A percentile compares a stretch with the other conserved stretches of the same genome.
Evolutionary conservation across 805 yeast genomes (phyloP).

Genomic region (Wickerhamiella nectarea): DNA sequence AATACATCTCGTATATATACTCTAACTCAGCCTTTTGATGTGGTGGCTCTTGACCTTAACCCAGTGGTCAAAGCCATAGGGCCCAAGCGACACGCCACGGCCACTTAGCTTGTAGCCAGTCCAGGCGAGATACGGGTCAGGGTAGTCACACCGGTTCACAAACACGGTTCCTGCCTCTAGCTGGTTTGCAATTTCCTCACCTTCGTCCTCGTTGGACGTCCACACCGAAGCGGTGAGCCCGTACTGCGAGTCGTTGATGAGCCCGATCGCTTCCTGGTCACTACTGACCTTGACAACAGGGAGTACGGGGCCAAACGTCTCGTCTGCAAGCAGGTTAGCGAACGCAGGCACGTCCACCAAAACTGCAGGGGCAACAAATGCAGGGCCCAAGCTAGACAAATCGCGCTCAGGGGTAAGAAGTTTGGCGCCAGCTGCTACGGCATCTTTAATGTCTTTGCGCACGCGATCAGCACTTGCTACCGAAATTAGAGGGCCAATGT

Average conservation of each 20-base stretch:
- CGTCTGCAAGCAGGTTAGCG: conserved; percentile 59
- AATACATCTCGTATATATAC: not conserved
- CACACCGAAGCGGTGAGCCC: conserved; percentile 86
- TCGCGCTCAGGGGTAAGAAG: conserved; percentile 40
- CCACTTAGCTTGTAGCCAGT: conserved; percentile 67
- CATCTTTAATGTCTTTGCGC: conserved; percentile 34
- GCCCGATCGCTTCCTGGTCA: conserved; percentile 56
- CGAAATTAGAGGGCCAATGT: conserved; percentile 54
- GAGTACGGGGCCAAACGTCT: conserved; percentile 82
- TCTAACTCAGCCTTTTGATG: conserved; percentile 15
- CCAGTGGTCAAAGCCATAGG: conserved; percentile 40
- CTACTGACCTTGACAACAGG: conserved; percentile 59
- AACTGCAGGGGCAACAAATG: conserved; percentile 60
- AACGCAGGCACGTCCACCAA: conserved; percentile 60
- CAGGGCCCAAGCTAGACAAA: conserved; percentile 74
- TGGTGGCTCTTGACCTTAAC: conserved; percentile 26
- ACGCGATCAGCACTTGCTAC: conserved; percentile 36
- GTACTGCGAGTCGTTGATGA: conserved; percentile 64
- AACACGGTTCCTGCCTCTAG: conserved; percentile 52
- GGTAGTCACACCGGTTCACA: conserved; percentile 53
- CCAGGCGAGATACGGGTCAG: conserved; percentile 51
- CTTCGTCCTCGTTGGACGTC: conserved; percentile 54
- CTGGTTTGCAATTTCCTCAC: conserved; percentile 46
- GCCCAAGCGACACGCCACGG: conserved; percentile 57
- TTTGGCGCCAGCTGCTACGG: conserved; percentile 42